Conservation (phyloP, 805 yeast species). For the Ascoidea asiatica region DNA sequence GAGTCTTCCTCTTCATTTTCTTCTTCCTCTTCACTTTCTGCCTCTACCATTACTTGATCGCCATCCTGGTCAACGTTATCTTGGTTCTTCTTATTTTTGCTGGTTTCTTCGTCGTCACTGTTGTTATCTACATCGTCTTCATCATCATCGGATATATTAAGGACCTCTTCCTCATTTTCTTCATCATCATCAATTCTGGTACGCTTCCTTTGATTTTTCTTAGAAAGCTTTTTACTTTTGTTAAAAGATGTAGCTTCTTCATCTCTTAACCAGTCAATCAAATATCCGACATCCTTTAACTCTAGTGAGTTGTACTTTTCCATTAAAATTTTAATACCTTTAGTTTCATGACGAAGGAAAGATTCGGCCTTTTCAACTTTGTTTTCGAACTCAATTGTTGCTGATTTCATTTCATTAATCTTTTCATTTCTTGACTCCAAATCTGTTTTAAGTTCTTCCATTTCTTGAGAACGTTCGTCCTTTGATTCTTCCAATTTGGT, state of each 20-base stretch:
- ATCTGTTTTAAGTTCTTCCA: constrained; percentile 28
- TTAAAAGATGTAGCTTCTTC: constrained; percentile 10
- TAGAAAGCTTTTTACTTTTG: not conserved
- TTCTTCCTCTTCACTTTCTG: constrained; percentile 3
- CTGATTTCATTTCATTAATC: constrained; percentile 44
- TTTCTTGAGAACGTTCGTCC: constrained; percentile 25
- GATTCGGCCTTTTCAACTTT: constrained; percentile 44
- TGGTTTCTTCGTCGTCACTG: constrained; percentile 4
- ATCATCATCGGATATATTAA: constrained; percentile 5
- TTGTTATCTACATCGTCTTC: constrained; percentile 4
- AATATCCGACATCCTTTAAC: constrained; percentile 38
- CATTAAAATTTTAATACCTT: constrained; percentile 23
- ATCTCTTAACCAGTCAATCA: constrained; percentile 35
- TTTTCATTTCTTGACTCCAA: constrained; percentile 25
- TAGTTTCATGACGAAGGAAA: constrained; percentile 23
- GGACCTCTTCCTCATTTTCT: constrained; percentile 5
- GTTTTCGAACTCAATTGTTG: constrained; percentile 53
- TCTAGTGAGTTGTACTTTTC: constrained; percentile 29
- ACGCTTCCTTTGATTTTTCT: constrained; percentile 1
- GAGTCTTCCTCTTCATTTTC: constrained; percentile 1
- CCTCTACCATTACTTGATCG: constrained; percentile 15
- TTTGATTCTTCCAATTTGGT: constrained; percentile 16
- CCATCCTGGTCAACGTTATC: constrained; percentile 13
- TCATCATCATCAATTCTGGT: constrained; percentile 1
- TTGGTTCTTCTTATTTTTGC: constrained; percentile 16